Conservation (phyloP, 2,329 filamentous ascomycete genomes). For the Didymella glomerata region DNA sequence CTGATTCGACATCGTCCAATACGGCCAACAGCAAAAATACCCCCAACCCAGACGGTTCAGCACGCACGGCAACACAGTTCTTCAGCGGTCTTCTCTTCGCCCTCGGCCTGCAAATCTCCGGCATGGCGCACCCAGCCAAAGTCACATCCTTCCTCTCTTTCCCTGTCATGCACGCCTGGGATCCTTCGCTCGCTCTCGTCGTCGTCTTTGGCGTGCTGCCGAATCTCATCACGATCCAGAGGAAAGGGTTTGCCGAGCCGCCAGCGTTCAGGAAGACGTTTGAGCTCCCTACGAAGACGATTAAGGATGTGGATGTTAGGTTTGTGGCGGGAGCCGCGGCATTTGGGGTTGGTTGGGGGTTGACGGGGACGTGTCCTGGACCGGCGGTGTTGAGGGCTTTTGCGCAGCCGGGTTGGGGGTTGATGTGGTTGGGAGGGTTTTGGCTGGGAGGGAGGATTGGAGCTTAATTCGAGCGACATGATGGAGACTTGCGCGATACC, state of each 20-base stretch:
- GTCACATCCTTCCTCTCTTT: slow-evolving; percentile 61
- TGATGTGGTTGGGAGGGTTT: slow-evolving; percentile 58
- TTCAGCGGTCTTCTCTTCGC: slow-evolving; percentile 61
- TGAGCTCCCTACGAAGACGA: slow-evolving; percentile 55
- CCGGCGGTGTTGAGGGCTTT: slow-evolving; percentile 59
- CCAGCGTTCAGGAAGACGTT: slow-evolving; percentile 56
- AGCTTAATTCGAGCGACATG: neutral
- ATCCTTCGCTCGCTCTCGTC: slow-evolving; percentile 60
- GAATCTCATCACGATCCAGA: slow-evolving; percentile 50
- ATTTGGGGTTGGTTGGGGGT: slow-evolving; percentile 63
- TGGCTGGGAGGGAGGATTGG: slow-evolving; percentile 48
- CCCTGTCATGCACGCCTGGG: slow-evolving; percentile 54
- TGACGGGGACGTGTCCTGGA: slow-evolving; percentile 62
- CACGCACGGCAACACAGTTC: slow-evolving; percentile 53
- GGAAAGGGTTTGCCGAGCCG: slow-evolving; percentile 38
- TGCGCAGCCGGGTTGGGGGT: slow-evolving; percentile 59
- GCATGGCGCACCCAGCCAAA: slow-evolving; percentile 61
- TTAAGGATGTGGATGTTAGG: slow-evolving; percentile 58
- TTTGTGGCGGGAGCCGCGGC: slow-evolving; percentile 58
- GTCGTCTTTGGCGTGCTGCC: slow-evolving; percentile 61
- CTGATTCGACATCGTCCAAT: slow-evolving; percentile 11
- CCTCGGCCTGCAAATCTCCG: slow-evolving; percentile 60
- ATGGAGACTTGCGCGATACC: neutral
- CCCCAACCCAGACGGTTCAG: slow-evolving; percentile 21
- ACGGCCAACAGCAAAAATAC: neutral